Evolutionary conservation across 148 eudicot genomes (phyloP).

Genomic region (Fagopyrum tataricum): DNA sequence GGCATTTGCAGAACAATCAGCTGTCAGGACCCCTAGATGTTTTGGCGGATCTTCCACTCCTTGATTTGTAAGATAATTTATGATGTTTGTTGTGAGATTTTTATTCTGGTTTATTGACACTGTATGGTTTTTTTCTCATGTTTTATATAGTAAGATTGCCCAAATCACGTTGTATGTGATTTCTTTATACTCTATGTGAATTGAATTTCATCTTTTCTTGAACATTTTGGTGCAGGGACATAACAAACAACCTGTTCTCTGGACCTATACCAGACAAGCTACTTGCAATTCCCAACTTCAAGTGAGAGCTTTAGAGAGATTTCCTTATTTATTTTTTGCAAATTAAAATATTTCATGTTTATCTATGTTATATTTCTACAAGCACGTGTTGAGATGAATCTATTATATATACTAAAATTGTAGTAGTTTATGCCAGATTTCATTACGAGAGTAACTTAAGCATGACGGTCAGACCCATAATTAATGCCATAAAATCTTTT

Average conservation of each 20-base stretch:
- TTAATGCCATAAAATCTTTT: too few relatives aligned
- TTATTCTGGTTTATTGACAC: neutral
- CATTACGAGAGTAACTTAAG: too few relatives aligned
- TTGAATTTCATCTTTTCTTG: neutral
- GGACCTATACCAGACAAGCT: constrained; percentile 81
- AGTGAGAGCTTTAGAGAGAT: constrained; percentile 34
- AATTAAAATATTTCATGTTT: constrained; percentile 2
- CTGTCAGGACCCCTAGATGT: constrained; percentile 87
- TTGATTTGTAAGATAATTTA: constrained; percentile 53
- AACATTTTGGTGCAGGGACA: constrained; percentile 39
- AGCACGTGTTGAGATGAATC: neutral
- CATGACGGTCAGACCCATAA: too few relatives aligned
- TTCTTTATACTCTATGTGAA: constrained; percentile 1
- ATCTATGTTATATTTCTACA: neutral
- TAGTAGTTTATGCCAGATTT: too few relatives aligned
- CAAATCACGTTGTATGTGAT: neutral
- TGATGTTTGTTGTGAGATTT: neutral
- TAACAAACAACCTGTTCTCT: constrained; percentile 63
- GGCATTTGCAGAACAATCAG: constrained; percentile 88
- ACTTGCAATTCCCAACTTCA: constrained; percentile 60
- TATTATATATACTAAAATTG: too few relatives aligned
- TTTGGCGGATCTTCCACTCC: constrained; percentile 72
- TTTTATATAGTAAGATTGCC: neutral
- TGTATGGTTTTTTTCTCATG: neutral
- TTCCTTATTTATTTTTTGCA: neutral